Evolutionary conservation across 1,284 basidiomycete species (phyloP), one percentile per base, ranked within the genome.

Genomic region (Ustilago bromivora): DNA sequence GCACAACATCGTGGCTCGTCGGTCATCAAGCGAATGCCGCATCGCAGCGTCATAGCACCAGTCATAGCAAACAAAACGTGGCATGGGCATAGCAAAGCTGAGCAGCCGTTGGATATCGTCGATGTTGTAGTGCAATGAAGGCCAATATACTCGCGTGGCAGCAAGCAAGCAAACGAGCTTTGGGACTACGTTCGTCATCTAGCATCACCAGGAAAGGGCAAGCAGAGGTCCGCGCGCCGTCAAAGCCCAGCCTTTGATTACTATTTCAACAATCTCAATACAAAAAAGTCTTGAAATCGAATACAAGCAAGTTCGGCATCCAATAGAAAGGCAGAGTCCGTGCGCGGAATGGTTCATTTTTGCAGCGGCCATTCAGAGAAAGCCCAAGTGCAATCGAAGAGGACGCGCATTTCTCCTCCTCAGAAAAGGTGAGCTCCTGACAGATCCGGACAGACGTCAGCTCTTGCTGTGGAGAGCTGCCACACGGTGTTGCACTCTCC

Each of bases 361-460:
- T 49, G 19, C n/a, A 28, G 19, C 19, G 46, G 46, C 46, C 46
- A 28, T 49, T 49, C 46, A 49, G 23, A 51, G n/a, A 28, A 10
- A 57, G 55, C 47, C 49, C 31, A 32, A 34, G 34, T 41, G 15
- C 40, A 31, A 47, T 32, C 61, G 32, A 54, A 19, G 15, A n/a
- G 52, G 46, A 23, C 19, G 23, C 6, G 23, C 46, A 23, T 41
- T 40, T 47, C 9, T 11, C 17, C 52, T 28, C n/a, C 15, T 38
- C 34, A 7, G 7, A 15, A 35, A n/a, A 19, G 34, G 7, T 13
- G 52, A 53, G 53, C 41, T 62, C 43, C 35, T 62, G 52, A 62
- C 52, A 61, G 60, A 61, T 61, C 52, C 41, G 53, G 53, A 49
- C 11, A 31, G 53, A 46, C 35, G 61, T 62, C 61, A 62, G 61